Evolutionary conservation across 345 rosid species (phyloP).

Genomic region (Citrus trifoliata): DNA sequence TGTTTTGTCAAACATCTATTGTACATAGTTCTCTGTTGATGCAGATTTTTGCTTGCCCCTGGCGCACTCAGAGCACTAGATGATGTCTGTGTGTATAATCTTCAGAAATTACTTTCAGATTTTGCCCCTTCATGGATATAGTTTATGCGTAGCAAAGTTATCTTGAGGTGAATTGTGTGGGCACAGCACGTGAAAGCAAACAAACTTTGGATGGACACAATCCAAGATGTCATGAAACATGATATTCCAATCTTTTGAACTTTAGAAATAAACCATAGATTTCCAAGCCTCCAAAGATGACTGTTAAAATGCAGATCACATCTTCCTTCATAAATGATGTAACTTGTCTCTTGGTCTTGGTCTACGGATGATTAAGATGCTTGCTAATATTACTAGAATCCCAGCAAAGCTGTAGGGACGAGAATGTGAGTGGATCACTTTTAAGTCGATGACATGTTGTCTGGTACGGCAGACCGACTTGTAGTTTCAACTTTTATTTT

Average conservation of each 20-base stretch:
- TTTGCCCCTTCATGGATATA: not conserved
- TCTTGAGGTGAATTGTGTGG: not conserved
- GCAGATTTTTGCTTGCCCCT: not conserved
- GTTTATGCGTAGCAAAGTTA: not conserved
- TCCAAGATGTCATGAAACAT: not conserved
- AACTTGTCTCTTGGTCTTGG: not conserved
- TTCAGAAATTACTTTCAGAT: not conserved
- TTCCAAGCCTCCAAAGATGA: not conserved
- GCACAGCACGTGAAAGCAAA: not conserved
- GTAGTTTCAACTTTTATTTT: not conserved
- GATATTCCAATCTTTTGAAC: not conserved
- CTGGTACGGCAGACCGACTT: not conserved
- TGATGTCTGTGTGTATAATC: not conserved
- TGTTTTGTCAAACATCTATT: conserved; percentile 8
- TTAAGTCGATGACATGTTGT: not conserved
- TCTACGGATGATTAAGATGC: not conserved
- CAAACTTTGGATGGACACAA: not conserved
- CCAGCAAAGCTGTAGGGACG: too few species aligned
- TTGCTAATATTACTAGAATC: too few species aligned
- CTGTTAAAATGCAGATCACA: not conserved
- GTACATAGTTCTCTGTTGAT: not conserved
- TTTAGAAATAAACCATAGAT: not conserved
- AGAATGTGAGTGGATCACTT: too few species aligned
- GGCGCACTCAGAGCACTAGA: not conserved
- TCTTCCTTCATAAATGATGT: not conserved